phyloP scores from a whole-genome alignment of 805 yeast genomes.

The Teunomyces kruisii region DNA sequence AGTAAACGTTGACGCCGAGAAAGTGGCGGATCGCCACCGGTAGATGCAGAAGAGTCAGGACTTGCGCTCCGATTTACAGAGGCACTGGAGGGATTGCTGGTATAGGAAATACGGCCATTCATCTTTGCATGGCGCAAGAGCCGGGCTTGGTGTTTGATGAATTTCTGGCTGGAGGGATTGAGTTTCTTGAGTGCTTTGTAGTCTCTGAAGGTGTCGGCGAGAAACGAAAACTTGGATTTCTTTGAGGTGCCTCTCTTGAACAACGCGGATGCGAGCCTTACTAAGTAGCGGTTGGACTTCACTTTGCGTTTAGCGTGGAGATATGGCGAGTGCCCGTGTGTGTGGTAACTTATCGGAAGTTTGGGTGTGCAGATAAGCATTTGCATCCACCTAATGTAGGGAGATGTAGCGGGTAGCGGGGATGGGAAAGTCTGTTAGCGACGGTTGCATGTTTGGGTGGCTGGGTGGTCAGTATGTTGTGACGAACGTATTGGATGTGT shows the following conservation, averaged over 20 bases:
- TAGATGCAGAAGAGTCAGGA: neutral
- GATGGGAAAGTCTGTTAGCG: no score
- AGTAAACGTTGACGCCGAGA: constrained; percentile 47
- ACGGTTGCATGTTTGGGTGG: no score
- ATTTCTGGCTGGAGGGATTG: constrained; percentile 14
- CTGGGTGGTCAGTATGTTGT: no score
- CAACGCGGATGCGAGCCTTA: constrained; percentile 20
- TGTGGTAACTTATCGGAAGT: neutral
- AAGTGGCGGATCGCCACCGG: constrained; percentile 6
- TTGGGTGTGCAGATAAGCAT: neutral
- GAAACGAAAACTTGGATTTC: constrained; percentile 22
- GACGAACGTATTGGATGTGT: no score
- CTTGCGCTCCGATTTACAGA: neutral
- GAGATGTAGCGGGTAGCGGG: no score
- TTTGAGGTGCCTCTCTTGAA: constrained; percentile 12
- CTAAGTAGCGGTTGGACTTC: constrained; percentile 14
- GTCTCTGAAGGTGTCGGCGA: constrained; percentile 33
- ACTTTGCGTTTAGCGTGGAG: constrained; percentile 12
- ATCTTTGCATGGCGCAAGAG: constrained; percentile 18
- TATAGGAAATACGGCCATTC: constrained; percentile 6
- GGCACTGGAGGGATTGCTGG: neutral
- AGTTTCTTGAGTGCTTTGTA: constrained; percentile 24
- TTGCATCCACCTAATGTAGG: neutral
- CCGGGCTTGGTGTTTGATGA: constrained; percentile 10
- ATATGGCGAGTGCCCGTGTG: neutral